Base-by-base conservation (phyloP, 495 filamentous ascomycete genomes). In the Rostrohypoxylon terebratum region DNA sequence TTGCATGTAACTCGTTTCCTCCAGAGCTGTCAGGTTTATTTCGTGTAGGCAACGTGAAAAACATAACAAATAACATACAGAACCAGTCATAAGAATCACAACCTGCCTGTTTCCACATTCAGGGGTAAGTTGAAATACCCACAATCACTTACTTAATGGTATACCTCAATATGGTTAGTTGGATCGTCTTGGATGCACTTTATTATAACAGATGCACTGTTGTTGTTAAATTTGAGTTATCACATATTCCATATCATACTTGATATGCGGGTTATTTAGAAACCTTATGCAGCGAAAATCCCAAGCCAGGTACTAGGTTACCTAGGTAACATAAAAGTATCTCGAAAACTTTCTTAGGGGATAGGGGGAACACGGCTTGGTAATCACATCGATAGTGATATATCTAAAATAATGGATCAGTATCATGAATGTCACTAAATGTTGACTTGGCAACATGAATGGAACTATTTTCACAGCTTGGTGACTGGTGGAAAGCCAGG, bases 1-100 rank as follows among this genome's bases (percentile, higher is more conserved):
- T 25, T 59, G 18, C 42, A 59, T 44, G 55, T 59, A 59, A 34
- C 34, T 25, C n/a, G 20, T 33, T 16, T 21, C 34, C 28, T 28
- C 3, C 28, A n/a, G n/a, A n/a, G n/a, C n/a, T n/a, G n/a, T 5
- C 28, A 28, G 28, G 28, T 20, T 42, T 20, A 25, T 59, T 59
- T 59, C 21, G 9, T 34, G 34, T 42, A 21, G 14, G 13, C 20
- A 36, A 21, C 20, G 16, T 63, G 20, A 36, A 48, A 38, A 57
- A 28, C 63, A 48, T 48, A n/a, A n/a, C n/a, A 23, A 62, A 63
- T 63, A 69, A 25, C 47, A 62, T 38, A 31, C 54, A 11, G 51
- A 14, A 34, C 28, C 16, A 18, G 1, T 14, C 23, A 25, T 25
- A 42, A 36, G 34, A 9, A 40, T 40, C 34, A 58, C 34, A 42